These are phyloP conservation scores for Mortierella sp. DNA, from an alignment of 371 early-diverging fungal genomes.

Conservation along the genomic window DNA sequence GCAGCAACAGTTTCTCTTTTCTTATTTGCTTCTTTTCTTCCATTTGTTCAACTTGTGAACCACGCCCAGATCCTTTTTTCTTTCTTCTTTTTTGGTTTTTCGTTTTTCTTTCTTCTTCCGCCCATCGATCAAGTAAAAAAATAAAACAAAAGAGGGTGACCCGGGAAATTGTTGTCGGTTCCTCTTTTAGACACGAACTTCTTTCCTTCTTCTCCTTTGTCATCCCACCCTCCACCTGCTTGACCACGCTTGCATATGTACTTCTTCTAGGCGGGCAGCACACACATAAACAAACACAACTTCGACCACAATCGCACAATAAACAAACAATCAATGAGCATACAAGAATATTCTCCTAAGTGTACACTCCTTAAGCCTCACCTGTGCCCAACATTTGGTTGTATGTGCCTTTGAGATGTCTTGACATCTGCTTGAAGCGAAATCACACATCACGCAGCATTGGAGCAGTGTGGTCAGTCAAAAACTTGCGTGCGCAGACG, in stretches of 20 bases:
- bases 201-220: not conserved
- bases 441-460: not conserved
- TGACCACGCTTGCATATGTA: not conserved
- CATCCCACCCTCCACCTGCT: not conserved
- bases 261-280: not conserved
- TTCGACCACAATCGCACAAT: not conserved
- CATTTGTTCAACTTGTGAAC: not conserved
- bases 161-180: not conserved
- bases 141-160: not conserved
- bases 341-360: constrained; percentile 5
- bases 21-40: not conserved
- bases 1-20: not conserved
- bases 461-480: not conserved
- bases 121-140: not conserved
- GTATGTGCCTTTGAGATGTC: not conserved
- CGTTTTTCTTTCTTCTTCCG: not conserved
- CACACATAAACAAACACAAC: not conserved
- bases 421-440: not conserved
- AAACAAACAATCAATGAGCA: not conserved
- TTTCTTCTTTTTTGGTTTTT: not conserved
- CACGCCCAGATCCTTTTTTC: not conserved
- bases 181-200: constrained; percentile 5
- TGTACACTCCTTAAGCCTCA: not conserved
- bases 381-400: not conserved
- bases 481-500: not conserved